A percentile compares a stretch with the other conserved stretches of the same genome.
Conservation (phyloP, 2,329 filamentous ascomycete genomes). For the Ophiostoma perfectum region DNA sequence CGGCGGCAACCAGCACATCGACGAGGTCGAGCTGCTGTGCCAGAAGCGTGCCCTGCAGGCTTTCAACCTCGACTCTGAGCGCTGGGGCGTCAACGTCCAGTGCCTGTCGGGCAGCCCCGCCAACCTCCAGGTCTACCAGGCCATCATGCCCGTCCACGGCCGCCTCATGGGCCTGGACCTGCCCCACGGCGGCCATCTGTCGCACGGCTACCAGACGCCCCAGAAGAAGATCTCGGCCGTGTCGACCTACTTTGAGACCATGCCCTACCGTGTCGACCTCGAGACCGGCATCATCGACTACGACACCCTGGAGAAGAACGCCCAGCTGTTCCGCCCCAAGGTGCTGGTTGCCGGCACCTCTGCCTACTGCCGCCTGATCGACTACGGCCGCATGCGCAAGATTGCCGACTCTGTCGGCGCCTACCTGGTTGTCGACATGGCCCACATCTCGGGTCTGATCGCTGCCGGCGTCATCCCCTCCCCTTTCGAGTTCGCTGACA, state of each 20-base stretch:
- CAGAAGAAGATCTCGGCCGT: constrained; percentile 96
- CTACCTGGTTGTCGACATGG: constrained; percentile 96
- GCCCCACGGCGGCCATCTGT: constrained; percentile 89
- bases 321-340: constrained; percentile 89
- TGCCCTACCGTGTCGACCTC: constrained; percentile 87
- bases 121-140: constrained; percentile 97
- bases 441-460: constrained; percentile 94
- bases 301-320: constrained; percentile 83
- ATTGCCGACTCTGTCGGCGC: constrained; percentile 90
- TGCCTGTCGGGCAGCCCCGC: constrained; percentile 87
- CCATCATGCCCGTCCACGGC: constrained; percentile 91
- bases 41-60: constrained; percentile 88
- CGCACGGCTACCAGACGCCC: constrained; percentile 95
- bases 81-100: constrained; percentile 99
- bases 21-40: constrained; percentile 91
- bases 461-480: constrained; percentile 89
- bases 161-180: constrained; percentile 95
- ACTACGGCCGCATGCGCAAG: constrained; percentile 93
- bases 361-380: constrained; percentile 95
- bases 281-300: constrained; percentile 97
- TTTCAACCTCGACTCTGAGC: constrained; percentile 76
- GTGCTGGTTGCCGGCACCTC: constrained; percentile 94
- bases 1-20: constrained; percentile 98
- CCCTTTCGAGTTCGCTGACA: constrained; percentile 86
- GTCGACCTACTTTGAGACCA: constrained; percentile 98